Base-by-base conservation (phyloP, 345 rosid genomes). In the Viola odorata region DNA sequence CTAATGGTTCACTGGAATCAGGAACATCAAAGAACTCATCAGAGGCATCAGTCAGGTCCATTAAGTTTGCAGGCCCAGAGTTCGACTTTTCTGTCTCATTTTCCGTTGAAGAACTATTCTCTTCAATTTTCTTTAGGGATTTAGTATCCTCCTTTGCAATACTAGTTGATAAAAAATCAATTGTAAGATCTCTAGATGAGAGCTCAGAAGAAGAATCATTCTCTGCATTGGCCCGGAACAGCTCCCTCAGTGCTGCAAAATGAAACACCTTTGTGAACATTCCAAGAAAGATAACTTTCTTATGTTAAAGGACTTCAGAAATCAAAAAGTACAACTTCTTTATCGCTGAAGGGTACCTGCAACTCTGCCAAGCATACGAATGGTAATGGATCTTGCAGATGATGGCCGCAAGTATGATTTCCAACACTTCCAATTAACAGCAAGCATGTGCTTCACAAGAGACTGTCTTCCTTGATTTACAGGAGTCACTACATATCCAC, bases 1-100 rank as follows among this genome's bases (percentile, higher is more conserved):
- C 89, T 8, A 66, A 42, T 8, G 63, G 57, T 56, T 87, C 85
- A 32, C 14, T 23, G 49, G 80, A 68, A 56, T 80, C 96, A 17
- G 90, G 96, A 62, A 88, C 96, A 67, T 94, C 99, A 65, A 94
- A 88, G 82, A 90, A 94, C 67, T 88, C 99, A 68, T 90, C 99
- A 44, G 91, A 69, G 50, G 72, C 70, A 80, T 82, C 89, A 12
- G 80, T 79, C 47, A 88, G 63, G 58, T 76, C 82, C 69, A 79
- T 78, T 58, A 88, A 77, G 76, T 84, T 82, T 45, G 71, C 10
- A 17, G 71, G 69, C 14, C 63, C 75, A 6, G 83, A 70, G 67
- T 67, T 47, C 37, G 65, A 73, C 75, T 74, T 84, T 52, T 78
- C 88, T 39, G 67, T 37, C 45, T 86, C 88, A 13, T 78, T 69